Percentiles rank a stretch among this genome's conserved stretches.
Conservation (phyloP, 768 basidiomycete genomes). For the Imleria badia region DNA sequence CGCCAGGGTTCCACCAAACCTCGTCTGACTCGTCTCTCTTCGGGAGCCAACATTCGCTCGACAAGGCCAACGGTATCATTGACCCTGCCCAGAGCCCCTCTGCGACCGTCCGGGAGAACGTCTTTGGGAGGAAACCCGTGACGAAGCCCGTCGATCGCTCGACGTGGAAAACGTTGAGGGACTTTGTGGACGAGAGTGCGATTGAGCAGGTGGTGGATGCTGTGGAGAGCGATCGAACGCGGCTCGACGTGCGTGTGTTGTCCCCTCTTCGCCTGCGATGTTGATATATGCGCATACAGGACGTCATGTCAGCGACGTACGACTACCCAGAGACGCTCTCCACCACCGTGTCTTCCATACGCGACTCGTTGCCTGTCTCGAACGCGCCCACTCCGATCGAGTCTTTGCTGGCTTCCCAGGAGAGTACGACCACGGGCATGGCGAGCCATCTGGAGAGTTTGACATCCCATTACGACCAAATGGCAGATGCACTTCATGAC, state of each 20-base stretch:
- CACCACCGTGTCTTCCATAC: conserved; percentile 55
- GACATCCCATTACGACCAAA: conserved; percentile 73
- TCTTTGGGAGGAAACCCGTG: conserved; percentile 17
- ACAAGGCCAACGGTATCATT: conserved; percentile 36
- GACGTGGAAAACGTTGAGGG: conserved; percentile 79
- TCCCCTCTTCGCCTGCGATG: neutral
- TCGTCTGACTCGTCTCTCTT: conserved; percentile 74
- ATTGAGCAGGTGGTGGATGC: conserved; percentile 75
- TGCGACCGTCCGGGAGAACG: conserved; percentile 30
- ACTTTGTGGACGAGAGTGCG: conserved; percentile 82
- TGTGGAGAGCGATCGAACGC: conserved; percentile 66
- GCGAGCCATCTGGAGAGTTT: conserved; percentile 71
- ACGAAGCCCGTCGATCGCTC: conserved; percentile 42
- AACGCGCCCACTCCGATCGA: conserved; percentile 43
- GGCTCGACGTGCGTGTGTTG: conserved; percentile 57
- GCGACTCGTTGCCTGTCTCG: conserved; percentile 46
- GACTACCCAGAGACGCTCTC: conserved; percentile 67
- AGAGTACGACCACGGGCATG: conserved; percentile 61
- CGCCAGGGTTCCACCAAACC: conserved; percentile 71
- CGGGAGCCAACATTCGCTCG: conserved; percentile 67
- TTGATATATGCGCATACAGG: conserved; percentile 38
- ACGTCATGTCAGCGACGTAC: conserved; percentile 58
- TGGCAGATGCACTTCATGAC: conserved; percentile 65
- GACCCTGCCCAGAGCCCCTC: conserved; percentile 36
- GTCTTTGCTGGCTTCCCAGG: conserved; percentile 46